Evolutionary conservation across 768 basidiomycete species (phyloP).

Genomic region (Suillus fuscotomentosus): DNA sequence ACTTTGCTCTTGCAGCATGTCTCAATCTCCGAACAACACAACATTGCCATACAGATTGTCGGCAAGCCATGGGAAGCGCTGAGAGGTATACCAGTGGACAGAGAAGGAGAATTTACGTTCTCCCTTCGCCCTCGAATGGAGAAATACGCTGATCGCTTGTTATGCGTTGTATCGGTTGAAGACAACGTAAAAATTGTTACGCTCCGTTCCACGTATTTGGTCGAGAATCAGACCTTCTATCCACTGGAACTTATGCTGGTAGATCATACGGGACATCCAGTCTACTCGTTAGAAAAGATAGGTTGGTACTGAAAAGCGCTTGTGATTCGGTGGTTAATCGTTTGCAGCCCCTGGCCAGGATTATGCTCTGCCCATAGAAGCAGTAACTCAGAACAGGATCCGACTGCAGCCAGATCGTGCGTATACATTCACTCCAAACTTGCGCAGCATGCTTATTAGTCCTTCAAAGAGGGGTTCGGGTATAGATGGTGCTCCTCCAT

Average conservation of each 20-base stretch:
- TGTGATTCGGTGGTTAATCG: constrained; percentile 1
- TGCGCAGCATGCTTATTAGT: neutral
- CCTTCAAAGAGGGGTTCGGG: constrained; percentile 81
- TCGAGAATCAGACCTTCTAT: constrained; percentile 89
- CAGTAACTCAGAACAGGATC: constrained; percentile 78
- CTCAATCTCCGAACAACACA: constrained; percentile 68
- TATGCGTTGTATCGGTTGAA: constrained; percentile 87
- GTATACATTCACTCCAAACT: constrained; percentile 24
- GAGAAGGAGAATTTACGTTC: constrained; percentile 90
- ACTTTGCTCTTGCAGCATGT: constrained; percentile 34
- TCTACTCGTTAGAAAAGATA: constrained; percentile 81
- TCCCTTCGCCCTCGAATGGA: constrained; percentile 77
- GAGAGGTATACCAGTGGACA: constrained; percentile 85
- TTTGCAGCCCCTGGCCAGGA: constrained; percentile 74
- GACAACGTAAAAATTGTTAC: constrained; percentile 95
- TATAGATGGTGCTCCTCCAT: constrained; percentile 91
- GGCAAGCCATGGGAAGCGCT: constrained; percentile 90
- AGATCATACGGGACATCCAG: constrained; percentile 80
- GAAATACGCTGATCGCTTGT: constrained; percentile 73
- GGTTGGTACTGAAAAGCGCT: constrained; percentile 35
- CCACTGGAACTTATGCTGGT: constrained; percentile 90
- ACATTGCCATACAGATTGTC: constrained; percentile 79
- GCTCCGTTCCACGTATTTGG: constrained; percentile 86
- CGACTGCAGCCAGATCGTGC: constrained; percentile 91
- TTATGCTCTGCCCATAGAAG: constrained; percentile 87